phyloP scores from a whole-genome alignment of 2,329 filamentous ascomycete genomes.

The Phoma sp. region DNA sequence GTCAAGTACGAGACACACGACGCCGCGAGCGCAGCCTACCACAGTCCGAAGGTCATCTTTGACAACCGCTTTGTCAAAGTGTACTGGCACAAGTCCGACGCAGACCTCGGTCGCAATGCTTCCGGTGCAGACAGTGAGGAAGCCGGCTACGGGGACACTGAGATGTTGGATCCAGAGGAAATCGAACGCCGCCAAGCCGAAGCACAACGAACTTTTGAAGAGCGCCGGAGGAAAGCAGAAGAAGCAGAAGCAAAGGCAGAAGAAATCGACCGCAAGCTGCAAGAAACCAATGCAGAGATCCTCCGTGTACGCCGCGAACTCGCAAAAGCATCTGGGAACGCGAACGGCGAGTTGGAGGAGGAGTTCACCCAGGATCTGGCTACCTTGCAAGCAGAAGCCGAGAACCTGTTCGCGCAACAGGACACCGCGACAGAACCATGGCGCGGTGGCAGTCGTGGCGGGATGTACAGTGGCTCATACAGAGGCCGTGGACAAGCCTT shows the following conservation, averaged over 20 bases:
- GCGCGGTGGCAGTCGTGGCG: slow-evolving; percentile 38
- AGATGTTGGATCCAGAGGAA: slow-evolving; percentile 72
- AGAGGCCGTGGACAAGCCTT: slow-evolving; percentile 19
- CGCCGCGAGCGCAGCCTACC: slow-evolving; percentile 72
- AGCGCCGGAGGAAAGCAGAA: slow-evolving; percentile 66
- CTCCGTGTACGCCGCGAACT: slow-evolving; percentile 67
- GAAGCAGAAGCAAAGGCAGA: slow-evolving; percentile 68
- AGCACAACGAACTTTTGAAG: slow-evolving; percentile 72
- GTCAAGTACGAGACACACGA: slow-evolving; percentile 72
- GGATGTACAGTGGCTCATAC: slow-evolving; percentile 14
- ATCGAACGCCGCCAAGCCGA: slow-evolving; percentile 73
- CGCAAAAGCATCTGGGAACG: slow-evolving; percentile 53
- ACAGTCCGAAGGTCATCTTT: slow-evolving; percentile 80
- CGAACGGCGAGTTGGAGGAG: slow-evolving; percentile 13
- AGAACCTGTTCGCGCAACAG: slow-evolving; percentile 71
- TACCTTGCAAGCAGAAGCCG: slow-evolving; percentile 57
- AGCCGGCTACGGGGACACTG: slow-evolving; percentile 28
- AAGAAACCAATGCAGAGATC: slow-evolving; percentile 70
- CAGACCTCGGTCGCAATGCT: slow-evolving; percentile 4
- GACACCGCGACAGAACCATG: slow-evolving; percentile 22
- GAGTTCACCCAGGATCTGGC: slow-evolving; percentile 28
- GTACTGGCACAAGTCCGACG: slow-evolving; percentile 70
- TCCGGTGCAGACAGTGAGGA: slow-evolving; percentile 28
- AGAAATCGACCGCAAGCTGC: slow-evolving; percentile 69
- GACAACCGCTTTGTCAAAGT: slow-evolving; percentile 87